Evolutionary conservation across 805 yeast species (phyloP), one percentile per base, ranked within the genome.

Genomic region (Candida silvicultrix): DNA sequence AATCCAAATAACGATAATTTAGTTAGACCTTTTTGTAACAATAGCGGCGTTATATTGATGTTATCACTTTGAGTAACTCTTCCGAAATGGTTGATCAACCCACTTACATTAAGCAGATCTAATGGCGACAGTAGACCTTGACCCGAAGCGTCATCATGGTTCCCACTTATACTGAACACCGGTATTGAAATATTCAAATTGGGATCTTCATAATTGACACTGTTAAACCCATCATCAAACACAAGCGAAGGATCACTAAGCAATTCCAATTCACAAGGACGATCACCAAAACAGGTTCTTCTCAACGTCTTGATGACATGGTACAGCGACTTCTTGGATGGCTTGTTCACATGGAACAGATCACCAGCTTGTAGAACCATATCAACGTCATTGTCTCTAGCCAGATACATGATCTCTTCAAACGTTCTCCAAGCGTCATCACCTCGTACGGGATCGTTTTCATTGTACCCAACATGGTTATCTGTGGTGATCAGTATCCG

Each of bases 121-220:
- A 94, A 70, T 0, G 99, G 96, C 45, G 90, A 81, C 14, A 94
- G 68, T 45, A 87, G 66, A 20, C 84, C 83, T 44, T 81, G 86
- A 1, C 98, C 98, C 0, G 96, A 86, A 3, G 96, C 88, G 65
- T 94, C 98, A 64, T 94, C 99, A 62, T 94, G 99, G 58, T 94
- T 94, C 2, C 99, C 99, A 40, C 92, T 81, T 4, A 94, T 92
- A 7, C 90, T 92, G 70, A 94, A 89, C 9, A 94, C 77, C 0
- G 99, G 99, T 15, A 90, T 76, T 0, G 95, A 81, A 3, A 94
- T 83, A 63, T 94, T 94, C 49, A 88, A 65, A 62, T 94, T 89
- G 2, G 92, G 89, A 62, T 94, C 98, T 59, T 88, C 94, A 62
- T 87, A 95, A 58, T 89, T 89, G 23, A 90, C 85, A 45, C 78